These are phyloP conservation scores for Cladorrhinum sp. DNA, from an alignment of 2,329 filamentous ascomycete genomes.

Conservation along the genomic window DNA sequence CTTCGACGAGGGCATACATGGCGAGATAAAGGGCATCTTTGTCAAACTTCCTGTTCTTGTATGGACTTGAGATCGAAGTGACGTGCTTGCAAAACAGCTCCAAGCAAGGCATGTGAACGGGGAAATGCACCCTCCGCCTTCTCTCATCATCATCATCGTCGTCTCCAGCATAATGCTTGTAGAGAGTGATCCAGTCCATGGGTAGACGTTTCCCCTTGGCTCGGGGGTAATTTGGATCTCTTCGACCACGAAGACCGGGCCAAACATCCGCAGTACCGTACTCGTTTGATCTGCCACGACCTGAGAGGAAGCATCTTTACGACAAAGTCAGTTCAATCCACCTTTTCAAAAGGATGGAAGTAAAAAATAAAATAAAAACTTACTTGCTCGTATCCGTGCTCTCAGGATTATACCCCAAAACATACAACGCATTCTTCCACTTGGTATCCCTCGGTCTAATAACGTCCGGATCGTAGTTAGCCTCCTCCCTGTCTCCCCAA, in stretches of 20 bases:
- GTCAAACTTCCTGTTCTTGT: not conserved
- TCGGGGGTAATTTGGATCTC: slow-evolving; percentile 3
- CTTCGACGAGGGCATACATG: not conserved
- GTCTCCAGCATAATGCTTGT: not conserved
- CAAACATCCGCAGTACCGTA: not conserved
- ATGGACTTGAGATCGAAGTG: not conserved
- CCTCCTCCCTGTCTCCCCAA: not conserved
- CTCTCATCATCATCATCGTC: not conserved
- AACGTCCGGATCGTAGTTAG: not conserved
- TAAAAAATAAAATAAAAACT: not conserved
- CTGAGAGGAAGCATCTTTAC: not conserved
- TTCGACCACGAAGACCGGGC: not conserved
- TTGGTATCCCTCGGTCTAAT: not conserved
- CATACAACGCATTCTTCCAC: not conserved
- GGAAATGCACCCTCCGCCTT: not conserved
- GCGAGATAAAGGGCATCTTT: slow-evolving; percentile 5
- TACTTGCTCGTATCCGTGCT: not conserved
- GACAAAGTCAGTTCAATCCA: not conserved
- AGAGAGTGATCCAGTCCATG: not conserved
- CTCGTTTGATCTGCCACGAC: not conserved
- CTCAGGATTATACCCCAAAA: not conserved
- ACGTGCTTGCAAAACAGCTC: not conserved
- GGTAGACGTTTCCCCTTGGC: not conserved
- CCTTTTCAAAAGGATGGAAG: not conserved
- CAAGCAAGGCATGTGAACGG: slow-evolving; percentile 6